Conservation (phyloP, 2,329 filamentous ascomycete species). For the Colletotrichum euphorbiae region DNA sequence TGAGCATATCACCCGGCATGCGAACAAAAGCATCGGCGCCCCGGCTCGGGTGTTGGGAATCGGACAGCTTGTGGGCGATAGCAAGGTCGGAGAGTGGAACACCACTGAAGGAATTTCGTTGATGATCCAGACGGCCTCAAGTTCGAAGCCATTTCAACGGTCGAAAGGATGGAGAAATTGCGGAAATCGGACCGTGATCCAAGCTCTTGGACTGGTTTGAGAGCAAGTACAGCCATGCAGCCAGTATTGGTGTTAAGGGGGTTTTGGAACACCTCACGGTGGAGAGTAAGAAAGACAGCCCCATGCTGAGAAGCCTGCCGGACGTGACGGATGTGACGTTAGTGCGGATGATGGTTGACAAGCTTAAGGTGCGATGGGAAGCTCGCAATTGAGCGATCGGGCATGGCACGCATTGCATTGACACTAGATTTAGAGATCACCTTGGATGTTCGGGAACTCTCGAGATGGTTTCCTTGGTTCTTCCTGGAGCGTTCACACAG, state of each 20-base stretch:
- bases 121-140: slow-evolving; percentile 59
- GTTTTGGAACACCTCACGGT: background rate
- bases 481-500: too few species aligned
- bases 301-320: background rate
- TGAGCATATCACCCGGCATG: too few species aligned
- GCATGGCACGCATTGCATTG: background rate
- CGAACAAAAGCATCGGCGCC: slow-evolving; percentile 5
- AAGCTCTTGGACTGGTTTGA: slow-evolving; percentile 65
- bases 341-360: background rate
- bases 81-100: slow-evolving; percentile 58
- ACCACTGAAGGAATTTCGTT: slow-evolving; percentile 60
- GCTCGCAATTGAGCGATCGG: background rate
- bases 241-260: background rate
- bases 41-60: slow-evolving; percentile 48
- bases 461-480: too few species aligned
- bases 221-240: slow-evolving; percentile 25
- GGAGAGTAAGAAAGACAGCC: slow-evolving; percentile 16
- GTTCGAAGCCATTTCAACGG: slow-evolving; percentile 52
- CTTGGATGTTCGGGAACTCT: too few species aligned
- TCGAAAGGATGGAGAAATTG: slow-evolving; percentile 1
- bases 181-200: slow-evolving; percentile 56
- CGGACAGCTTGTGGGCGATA: slow-evolving; percentile 59
- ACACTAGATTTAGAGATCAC: background rate
- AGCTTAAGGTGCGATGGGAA: slow-evolving; percentile 3
- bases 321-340: slow-evolving; percentile 7